Conservation (phyloP, 2,329 filamentous ascomycete genomes). For the Ascosphaera apis region DNA sequence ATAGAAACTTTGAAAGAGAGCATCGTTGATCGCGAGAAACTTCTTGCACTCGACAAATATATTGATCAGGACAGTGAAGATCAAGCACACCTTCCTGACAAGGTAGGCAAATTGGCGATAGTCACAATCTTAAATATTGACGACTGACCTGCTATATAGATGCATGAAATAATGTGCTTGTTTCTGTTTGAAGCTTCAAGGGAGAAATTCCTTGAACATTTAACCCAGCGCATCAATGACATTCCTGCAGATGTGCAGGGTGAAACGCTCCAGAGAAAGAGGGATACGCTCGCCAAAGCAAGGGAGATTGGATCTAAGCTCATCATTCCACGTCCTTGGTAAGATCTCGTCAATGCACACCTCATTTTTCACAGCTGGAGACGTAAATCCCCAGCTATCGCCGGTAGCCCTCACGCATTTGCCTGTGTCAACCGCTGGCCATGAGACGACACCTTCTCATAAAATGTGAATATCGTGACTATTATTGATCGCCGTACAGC, state of each 20-base stretch:
- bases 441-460: no score
- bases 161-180: slow-evolving; percentile 65
- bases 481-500: no score
- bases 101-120: slow-evolving; percentile 14
- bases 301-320: slow-evolving; percentile 16
- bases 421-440: no score
- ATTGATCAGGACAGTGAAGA: slow-evolving; percentile 56
- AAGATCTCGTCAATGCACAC: slow-evolving; percentile 11
- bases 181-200: slow-evolving; percentile 82
- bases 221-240: slow-evolving; percentile 41
- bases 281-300: slow-evolving; percentile 49
- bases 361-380: no score
- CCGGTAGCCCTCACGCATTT: no score
- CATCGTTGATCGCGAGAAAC: slow-evolving; percentile 75
- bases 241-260: slow-evolving; percentile 19
- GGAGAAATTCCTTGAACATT: slow-evolving; percentile 45
- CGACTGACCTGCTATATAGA: slow-evolving; percentile 19
- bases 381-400: no score
- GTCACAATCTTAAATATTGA: not conserved
- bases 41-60: slow-evolving; percentile 62
- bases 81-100: slow-evolving; percentile 46
- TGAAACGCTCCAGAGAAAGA: slow-evolving; percentile 25
- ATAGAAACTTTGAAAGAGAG: slow-evolving; percentile 43
- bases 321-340: slow-evolving; percentile 9
- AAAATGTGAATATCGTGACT: no score